Percentiles rank a stretch among this genome's conserved stretches.
phyloP scores from a whole-genome alignment of 345 rosid genomes.

The Toxicodendron radicans region DNA sequence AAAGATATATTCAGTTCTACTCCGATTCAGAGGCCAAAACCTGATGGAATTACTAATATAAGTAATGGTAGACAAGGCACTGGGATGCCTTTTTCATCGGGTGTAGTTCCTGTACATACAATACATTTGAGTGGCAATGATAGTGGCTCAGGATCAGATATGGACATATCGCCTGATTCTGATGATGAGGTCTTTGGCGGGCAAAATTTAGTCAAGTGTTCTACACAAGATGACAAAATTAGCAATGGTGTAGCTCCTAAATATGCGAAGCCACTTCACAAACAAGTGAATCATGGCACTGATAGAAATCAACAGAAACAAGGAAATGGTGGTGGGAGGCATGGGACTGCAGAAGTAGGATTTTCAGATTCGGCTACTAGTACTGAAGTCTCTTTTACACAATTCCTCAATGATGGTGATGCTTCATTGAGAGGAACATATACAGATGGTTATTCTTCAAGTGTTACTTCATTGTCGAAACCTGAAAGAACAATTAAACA shows the following conservation, averaged over 20 bases:
- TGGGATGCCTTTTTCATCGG: conserved; percentile 48
- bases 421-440: conserved; percentile 36
- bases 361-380: conserved; percentile 66
- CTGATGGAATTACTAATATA: conserved; percentile 33
- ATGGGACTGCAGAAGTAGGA: conserved; percentile 39
- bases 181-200: conserved; percentile 54
- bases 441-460: conserved; percentile 41
- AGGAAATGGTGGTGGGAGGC: conserved; percentile 29
- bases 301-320: conserved; percentile 19
- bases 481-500: conserved; percentile 25
- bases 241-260: conserved; percentile 27
- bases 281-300: conserved; percentile 22
- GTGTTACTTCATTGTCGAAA: conserved; percentile 32
- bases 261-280: conserved; percentile 23
- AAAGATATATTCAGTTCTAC: conserved; percentile 30
- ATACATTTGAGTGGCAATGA: conserved; percentile 33
- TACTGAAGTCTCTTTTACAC: conserved; percentile 57
- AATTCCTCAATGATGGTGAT: conserved; percentile 33
- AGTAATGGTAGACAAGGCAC: conserved; percentile 34
- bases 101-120: conserved; percentile 30
- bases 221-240: conserved; percentile 55
- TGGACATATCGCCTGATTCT: conserved; percentile 57
- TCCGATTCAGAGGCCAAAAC: conserved; percentile 26
- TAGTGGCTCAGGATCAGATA: conserved; percentile 61
- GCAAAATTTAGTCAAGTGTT: conserved; percentile 46